Evolutionary conservation across 2,329 filamentous ascomycete genomes (phyloP), one percentile per base, ranked within the genome.

Genomic region (Claviceps paspali): DNA sequence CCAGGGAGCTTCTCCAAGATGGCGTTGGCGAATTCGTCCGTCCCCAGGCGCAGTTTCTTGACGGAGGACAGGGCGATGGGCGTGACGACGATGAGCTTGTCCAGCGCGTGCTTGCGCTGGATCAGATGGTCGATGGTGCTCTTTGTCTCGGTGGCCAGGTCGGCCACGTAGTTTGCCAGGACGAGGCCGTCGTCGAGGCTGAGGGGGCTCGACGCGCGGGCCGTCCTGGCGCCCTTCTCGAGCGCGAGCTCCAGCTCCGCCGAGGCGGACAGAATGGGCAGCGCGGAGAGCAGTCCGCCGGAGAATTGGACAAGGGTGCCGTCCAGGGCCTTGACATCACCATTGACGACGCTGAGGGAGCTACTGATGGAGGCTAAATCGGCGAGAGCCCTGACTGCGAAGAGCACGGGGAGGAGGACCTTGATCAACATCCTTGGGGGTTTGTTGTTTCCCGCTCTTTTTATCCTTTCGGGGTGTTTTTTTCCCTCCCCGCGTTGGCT

Each of bases 31-130:
- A 65, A 57, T 7, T 58, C 50, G 18, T 49, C 48, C 0, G 60
- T 61, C 0, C 63, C 60, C 1, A 46, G 41, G 46, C 59, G 56
- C 50, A 67, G 52, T 5, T 55, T 40, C 38, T 59, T 47, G 21
- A 69, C 44, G 40, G 58, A 61, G 12, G 61, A 29, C 26, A 64
- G 47, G 26, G 68, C 62, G 26, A 64, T 46, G 0, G 63, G 61
- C 31, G 50, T 55, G 19, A 67, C 54, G 23, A 68, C 43, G 1
- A 62, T 36, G 4, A 66, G 46, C 27, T 50, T 50, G 43, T 65
- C 58, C 40, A 69, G 68, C 42, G 63, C 61, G 14, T 48, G 52
- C 48, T 65, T 64, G 17, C 54, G 48, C 4, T 38, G 44, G 40
- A 64, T 51, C 17, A 67, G 46, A 8, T 52, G 50, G 5, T 50